These are phyloP conservation scores for Thymus mandschuricus DNA, from an alignment of 257 asterid genomes.

Conservation along the genomic window DNA sequence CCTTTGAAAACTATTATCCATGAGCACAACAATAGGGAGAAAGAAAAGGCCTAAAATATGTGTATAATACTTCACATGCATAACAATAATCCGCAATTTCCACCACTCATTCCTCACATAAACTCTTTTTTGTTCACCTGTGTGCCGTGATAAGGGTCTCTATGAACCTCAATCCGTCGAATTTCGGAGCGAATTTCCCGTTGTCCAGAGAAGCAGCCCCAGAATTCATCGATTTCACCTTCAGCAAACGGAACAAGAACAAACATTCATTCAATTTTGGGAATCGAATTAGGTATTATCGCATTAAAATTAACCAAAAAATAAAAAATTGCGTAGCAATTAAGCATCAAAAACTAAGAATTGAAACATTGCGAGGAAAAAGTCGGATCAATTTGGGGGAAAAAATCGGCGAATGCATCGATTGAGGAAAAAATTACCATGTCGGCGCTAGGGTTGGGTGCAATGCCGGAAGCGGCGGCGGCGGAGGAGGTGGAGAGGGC, in stretches of 20 bases:
- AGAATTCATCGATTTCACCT: conserved; percentile 33
- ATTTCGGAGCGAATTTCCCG: conserved; percentile 51
- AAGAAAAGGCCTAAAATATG: neutral
- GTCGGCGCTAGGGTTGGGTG: conserved; percentile 29
- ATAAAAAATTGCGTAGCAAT: neutral
- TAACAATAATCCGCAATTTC: no score
- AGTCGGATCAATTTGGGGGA: neutral
- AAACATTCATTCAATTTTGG: neutral
- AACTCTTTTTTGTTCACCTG: conserved; percentile 44
- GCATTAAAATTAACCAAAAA: neutral
- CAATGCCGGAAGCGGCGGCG: conserved; percentile 26
- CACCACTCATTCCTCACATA: neutral
- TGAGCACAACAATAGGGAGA: neutral
- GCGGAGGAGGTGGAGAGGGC: conserved; percentile 39
- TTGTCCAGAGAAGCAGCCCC: conserved; percentile 8
- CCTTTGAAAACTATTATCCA: neutral
- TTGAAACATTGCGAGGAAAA: neutral
- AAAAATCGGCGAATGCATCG: neutral
- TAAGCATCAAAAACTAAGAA: neutral
- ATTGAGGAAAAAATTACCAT: conserved; percentile 34
- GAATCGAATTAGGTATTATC: neutral
- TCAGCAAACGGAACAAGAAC: conserved; percentile 9
- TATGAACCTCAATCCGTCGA: conserved; percentile 65
- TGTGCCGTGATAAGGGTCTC: conserved; percentile 67
- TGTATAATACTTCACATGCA: neutral